These are phyloP conservation scores for Talaromyces sp. DNA, from an alignment of 2,329 filamentous ascomycete species.

Conservation along the genomic window DNA sequence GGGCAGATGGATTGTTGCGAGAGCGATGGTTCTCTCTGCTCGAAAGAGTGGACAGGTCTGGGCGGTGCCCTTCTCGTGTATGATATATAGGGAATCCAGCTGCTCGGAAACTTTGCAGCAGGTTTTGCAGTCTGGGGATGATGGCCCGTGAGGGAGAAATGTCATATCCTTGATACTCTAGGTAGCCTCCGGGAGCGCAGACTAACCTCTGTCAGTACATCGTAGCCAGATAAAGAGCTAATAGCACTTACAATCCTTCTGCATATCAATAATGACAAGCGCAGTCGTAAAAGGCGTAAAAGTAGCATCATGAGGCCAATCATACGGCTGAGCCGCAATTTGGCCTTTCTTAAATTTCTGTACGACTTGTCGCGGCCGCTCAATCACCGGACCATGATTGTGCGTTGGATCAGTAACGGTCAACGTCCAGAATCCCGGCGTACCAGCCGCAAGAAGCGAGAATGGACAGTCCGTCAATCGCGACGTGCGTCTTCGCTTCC, in stretches of 20 bases:
- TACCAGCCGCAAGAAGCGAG: slow-evolving; percentile 45
- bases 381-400: slow-evolving; percentile 44
- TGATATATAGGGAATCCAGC: slow-evolving; percentile 46
- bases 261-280: slow-evolving; percentile 50
- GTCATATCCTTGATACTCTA: slow-evolving; percentile 48
- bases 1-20: slow-evolving; percentile 50
- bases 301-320: slow-evolving; percentile 49
- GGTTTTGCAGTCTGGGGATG: slow-evolving; percentile 42
- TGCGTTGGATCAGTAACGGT: slow-evolving; percentile 44
- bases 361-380: slow-evolving; percentile 42
- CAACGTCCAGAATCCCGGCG: slow-evolving; percentile 46
- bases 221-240: not conserved
- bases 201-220: slow-evolving; percentile 33
- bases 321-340: slow-evolving; percentile 42
- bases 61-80: slow-evolving; percentile 50
- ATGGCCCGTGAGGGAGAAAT: slow-evolving; percentile 40
- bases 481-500: slow-evolving; percentile 45
- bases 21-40: slow-evolving; percentile 55
- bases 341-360: slow-evolving; percentile 48
- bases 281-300: slow-evolving; percentile 48
- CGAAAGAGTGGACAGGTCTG: slow-evolving; percentile 57
- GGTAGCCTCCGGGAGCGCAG: slow-evolving; percentile 45
- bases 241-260: slow-evolving; percentile 45
- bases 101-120: slow-evolving; percentile 41
- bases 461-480: slow-evolving; percentile 48